Evolutionary conservation across 139 green algal genomes (phyloP), one percentile per base, ranked within the genome.

Genomic region (Microglena sp.): DNA sequence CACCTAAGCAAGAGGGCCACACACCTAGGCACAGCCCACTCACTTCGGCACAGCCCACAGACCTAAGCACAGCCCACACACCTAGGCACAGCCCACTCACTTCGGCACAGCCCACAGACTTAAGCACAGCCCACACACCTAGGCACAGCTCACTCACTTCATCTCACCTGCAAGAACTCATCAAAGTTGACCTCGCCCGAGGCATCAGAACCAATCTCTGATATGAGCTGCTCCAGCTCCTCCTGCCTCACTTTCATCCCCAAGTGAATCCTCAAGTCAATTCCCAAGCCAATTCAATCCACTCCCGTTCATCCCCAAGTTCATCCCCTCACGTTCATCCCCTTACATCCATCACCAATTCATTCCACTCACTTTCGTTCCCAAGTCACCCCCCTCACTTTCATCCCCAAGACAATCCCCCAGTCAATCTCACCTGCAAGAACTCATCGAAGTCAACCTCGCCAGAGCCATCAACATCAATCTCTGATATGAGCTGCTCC

Each of bases 211-310:
- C 75, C 73, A 30, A 74, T 70, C 24, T 73, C 73, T 11, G 46
- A 24, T 0, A 79, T 35, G 68, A 75, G 72, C 45, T 27, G 21
- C 33, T 65, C 58, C 46, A 75, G 54, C 6, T 76, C 73, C 4
- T 70, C 68, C 22, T 59, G 40, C 7, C 59, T 29, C 6, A 66
- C 64, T 36, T 67, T 69, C 68, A 79, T 80, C 31, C 68, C 64
- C 58, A 80, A 54, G 34, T 76, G 66, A 31, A 68, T 64, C 73
- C 73, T 71, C 59, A 80, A n/a, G n/a, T n/a, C n/a, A n/a, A n/a
- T n/a, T n/a, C n/a, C n/a, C n/a, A n/a, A n/a, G n/a, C n/a, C n/a
- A n/a, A n/a, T n/a, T n/a, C n/a, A n/a, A n/a, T n/a, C n/a, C n/a
- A n/a, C n/a, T n/a, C n/a, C n/a, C n/a, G n/a, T n/a, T n/a, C n/a